Conservation (phyloP, 2,329 filamentous ascomycete species). For the Macrophomina tecta region DNA sequence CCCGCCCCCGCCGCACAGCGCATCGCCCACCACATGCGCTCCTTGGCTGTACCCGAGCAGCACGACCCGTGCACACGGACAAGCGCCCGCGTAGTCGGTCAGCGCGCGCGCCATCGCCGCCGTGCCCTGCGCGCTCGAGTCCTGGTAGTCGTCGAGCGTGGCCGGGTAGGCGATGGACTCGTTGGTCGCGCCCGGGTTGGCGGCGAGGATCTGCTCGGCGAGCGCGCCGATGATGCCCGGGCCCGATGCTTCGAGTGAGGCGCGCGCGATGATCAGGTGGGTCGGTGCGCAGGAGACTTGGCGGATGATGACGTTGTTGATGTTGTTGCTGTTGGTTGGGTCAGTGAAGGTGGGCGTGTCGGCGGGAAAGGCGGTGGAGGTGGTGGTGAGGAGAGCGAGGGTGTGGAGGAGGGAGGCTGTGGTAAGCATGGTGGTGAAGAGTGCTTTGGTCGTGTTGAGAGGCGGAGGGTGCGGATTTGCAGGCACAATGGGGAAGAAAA, state of each 20-base stretch:
- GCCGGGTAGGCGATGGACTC: constrained; percentile 19
- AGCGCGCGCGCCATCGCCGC: neutral
- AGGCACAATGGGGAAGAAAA: too few species aligned
- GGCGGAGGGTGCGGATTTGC: too few species aligned
- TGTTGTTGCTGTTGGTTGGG: neutral
- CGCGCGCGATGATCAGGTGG: constrained; percentile 22
- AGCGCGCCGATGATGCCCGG: constrained; percentile 8
- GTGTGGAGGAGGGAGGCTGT: neutral
- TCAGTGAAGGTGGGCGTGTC: constrained; percentile 1
- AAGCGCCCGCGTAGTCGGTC: constrained; percentile 28
- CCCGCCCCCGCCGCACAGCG: constrained; percentile 31
- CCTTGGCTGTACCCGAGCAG: constrained; percentile 43
- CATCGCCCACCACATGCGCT: constrained; percentile 39
- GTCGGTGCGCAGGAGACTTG: constrained; percentile 13
- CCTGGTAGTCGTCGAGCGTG: constrained; percentile 8
- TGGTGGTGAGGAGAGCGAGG: neutral
- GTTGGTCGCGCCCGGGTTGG: constrained; percentile 15
- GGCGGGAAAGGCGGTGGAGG: neutral
- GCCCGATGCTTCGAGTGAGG: neutral
- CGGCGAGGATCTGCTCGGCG: constrained; percentile 2
- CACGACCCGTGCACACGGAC: constrained; percentile 38
- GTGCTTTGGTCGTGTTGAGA: too few species aligned
- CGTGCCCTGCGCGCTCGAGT: constrained; percentile 6
- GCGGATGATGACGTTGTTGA: neutral
- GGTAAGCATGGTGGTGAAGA: neutral